A percentile compares a stretch with the other conserved stretches of the same genome.
Conservation (phyloP, 2,329 filamentous ascomycete genomes). For the Decorospora gaudefroyi region DNA sequence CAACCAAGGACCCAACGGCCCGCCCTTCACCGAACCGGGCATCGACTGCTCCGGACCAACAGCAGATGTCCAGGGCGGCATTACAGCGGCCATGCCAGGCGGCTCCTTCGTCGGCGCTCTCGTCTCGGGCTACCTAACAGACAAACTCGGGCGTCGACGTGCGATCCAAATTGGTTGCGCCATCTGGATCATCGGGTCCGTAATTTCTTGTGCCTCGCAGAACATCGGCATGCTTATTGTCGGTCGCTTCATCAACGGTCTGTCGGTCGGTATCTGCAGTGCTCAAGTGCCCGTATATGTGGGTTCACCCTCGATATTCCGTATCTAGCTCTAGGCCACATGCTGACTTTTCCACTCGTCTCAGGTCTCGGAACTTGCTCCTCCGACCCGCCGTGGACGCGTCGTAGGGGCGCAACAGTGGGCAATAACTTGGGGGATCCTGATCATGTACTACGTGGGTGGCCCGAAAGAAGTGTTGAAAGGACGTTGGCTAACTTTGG, state of each 20-base stretch:
- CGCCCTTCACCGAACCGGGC: slow-evolving; percentile 44
- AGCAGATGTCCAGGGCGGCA: slow-evolving; percentile 64
- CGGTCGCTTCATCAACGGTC: slow-evolving; percentile 71
- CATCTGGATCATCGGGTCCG: slow-evolving; percentile 63
- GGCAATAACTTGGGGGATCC: slow-evolving; percentile 69
- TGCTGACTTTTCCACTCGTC: too few relatives aligned
- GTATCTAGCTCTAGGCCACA: too few relatives aligned
- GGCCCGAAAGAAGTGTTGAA: neutral
- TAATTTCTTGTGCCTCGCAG: slow-evolving; percentile 65
- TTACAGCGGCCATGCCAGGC: slow-evolving; percentile 63
- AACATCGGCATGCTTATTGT: slow-evolving; percentile 72
- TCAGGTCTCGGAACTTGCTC: slow-evolving; percentile 64
- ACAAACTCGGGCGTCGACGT: slow-evolving; percentile 59
- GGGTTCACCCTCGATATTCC: neutral
- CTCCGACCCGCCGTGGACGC: slow-evolving; percentile 62
- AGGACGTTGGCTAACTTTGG: slow-evolving; percentile 24
- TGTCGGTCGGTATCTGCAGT: slow-evolving; percentile 74
- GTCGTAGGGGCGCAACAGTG: slow-evolving; percentile 75
- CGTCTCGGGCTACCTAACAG: slow-evolving; percentile 62
- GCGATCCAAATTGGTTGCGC: slow-evolving; percentile 59
- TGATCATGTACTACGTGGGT: slow-evolving; percentile 36
- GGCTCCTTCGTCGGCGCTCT: slow-evolving; percentile 71
- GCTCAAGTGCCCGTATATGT: slow-evolving; percentile 70
- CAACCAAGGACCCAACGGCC: slow-evolving; percentile 55
- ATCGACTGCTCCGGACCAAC: slow-evolving; percentile 58